A percentile compares a stretch with the other conserved stretches of the same genome.
phyloP scores from a whole-genome alignment of 1,284 basidiomycete genomes.

The Termitomyces sp. region DNA sequence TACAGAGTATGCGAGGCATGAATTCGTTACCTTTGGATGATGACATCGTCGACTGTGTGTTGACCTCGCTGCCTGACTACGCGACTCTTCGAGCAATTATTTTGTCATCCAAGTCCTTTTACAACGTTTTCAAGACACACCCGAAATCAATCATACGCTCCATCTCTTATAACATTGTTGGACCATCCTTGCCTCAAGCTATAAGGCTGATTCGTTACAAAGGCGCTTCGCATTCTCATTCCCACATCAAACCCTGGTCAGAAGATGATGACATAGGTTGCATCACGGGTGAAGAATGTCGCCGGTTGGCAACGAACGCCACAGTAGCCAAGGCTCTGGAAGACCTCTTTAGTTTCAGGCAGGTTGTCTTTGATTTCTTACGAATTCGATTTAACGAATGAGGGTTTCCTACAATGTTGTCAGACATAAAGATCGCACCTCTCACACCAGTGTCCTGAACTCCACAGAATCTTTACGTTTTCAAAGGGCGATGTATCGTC shows the following conservation, averaged over 20 bases:
- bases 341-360: conserved; percentile 32
- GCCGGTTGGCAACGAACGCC: conserved; percentile 19
- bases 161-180: conserved; percentile 23
- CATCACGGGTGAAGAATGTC: conserved; percentile 22
- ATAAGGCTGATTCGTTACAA: conserved; percentile 20
- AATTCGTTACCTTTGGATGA: conserved; percentile 20
- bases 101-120: conserved; percentile 21
- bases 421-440: conserved; percentile 30
- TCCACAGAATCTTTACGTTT: conserved; percentile 30
- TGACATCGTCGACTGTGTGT: conserved; percentile 24
- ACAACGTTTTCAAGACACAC: conserved; percentile 21
- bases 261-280: conserved; percentile 17
- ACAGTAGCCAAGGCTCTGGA: conserved; percentile 25
- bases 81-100: conserved; percentile 18
- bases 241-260: conserved; percentile 9
- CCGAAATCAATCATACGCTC: conserved; percentile 23
- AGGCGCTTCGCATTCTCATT: neutral
- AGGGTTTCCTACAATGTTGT: conserved; percentile 13
- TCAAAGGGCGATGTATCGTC: conserved; percentile 27
- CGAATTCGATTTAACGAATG: neutral
- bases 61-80: conserved; percentile 22
- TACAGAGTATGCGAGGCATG: conserved; percentile 13
- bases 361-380: conserved; percentile 2
- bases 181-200: conserved; percentile 25
- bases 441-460: conserved; percentile 24